phyloP scores from a whole-genome alignment of 2,329 filamentous ascomycete genomes.

The Parastagonospora avenae region DNA sequence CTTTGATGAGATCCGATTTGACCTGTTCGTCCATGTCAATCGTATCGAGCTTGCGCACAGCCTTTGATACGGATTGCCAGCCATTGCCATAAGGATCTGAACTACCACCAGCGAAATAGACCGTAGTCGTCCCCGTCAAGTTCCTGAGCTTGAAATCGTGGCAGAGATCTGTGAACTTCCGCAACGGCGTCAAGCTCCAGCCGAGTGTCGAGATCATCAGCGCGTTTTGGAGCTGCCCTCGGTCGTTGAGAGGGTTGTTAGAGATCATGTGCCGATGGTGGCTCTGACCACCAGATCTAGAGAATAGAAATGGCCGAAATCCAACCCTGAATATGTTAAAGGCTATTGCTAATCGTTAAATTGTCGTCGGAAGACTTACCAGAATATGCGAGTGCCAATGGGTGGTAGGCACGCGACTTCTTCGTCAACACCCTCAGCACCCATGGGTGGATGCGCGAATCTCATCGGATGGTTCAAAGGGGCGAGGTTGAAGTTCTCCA shows the following conservation, averaged over 20 bases:
- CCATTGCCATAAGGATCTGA: conserved; percentile 10
- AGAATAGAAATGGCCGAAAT: conserved; percentile 34
- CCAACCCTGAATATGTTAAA: conserved; percentile 22
- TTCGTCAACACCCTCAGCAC: conserved; percentile 1
- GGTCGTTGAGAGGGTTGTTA: conserved; percentile 9
- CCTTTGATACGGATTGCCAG: conserved; percentile 33
- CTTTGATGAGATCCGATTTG: conserved; percentile 38
- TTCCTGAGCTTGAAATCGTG: conserved; percentile 27
- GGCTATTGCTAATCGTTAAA: no score
- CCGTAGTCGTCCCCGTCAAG: conserved; percentile 27
- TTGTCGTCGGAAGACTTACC: conserved; percentile 12
- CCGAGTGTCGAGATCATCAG: conserved; percentile 32
- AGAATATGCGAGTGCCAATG: conserved; percentile 31
- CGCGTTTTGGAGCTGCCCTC: conserved; percentile 17
- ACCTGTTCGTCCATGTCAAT: conserved; percentile 38
- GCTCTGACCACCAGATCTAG: conserved; percentile 14
- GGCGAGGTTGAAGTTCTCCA: conserved; percentile 9
- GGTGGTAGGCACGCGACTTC: conserved; percentile 22
- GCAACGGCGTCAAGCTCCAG: conserved; percentile 32
- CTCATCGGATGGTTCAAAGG: conserved; percentile 2
- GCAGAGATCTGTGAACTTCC: conserved; percentile 28
- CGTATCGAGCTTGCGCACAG: conserved; percentile 34
- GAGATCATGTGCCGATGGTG: neutral
- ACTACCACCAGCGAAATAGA: conserved; percentile 29
- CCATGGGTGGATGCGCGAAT: neutral